phyloP scores from a whole-genome alignment of 2,329 filamentous ascomycete genomes.

The Cladosporium sp. region DNA sequence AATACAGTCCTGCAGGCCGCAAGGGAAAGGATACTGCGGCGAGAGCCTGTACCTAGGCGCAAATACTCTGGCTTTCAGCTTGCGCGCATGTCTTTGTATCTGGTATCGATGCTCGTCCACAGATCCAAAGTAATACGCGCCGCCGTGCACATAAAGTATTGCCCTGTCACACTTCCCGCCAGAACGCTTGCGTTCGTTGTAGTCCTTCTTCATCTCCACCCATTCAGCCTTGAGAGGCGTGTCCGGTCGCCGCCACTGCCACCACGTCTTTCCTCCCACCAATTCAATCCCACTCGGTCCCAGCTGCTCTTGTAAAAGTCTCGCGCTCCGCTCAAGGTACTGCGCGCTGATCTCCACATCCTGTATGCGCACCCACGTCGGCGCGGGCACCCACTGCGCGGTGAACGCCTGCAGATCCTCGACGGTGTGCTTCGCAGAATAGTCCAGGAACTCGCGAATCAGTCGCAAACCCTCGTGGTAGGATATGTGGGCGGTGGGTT shows the following conservation, averaged over 20 bases:
- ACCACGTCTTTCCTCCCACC: slow-evolving; percentile 82
- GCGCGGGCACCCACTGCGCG: slow-evolving; percentile 84
- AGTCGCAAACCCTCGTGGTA: slow-evolving; percentile 92
- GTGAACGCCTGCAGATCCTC: slow-evolving; percentile 94
- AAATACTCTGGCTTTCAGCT: slow-evolving; percentile 85
- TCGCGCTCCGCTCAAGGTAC: slow-evolving; percentile 66
- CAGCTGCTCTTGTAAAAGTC: slow-evolving; percentile 70
- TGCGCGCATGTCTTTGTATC: slow-evolving; percentile 91
- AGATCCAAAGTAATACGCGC: slow-evolving; percentile 93
- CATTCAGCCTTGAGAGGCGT: slow-evolving; percentile 77
- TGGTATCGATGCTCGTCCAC: slow-evolving; percentile 98
- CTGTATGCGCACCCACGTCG: slow-evolving; percentile 82
- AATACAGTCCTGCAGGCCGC: slow-evolving; percentile 84
- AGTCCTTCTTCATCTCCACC: slow-evolving; percentile 92
- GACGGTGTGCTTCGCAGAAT: slow-evolving; percentile 84
- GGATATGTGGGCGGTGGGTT: slow-evolving; percentile 85
- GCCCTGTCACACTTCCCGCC: slow-evolving; percentile 65
- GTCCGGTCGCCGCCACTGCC: slow-evolving; percentile 77
- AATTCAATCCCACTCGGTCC: slow-evolving; percentile 71
- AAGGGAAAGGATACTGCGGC: slow-evolving; percentile 94
- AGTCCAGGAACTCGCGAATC: slow-evolving; percentile 80
- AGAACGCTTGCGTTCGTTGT: slow-evolving; percentile 64
- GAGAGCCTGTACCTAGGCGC: slow-evolving; percentile 83
- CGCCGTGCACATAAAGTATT: slow-evolving; percentile 93
- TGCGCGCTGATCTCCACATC: slow-evolving; percentile 64